A percentile compares a stretch with the other conserved stretches of the same genome.
Evolutionary conservation across 164 flowering plant species (phyloP).

Genomic region (Nymphaea colorata): DNA sequence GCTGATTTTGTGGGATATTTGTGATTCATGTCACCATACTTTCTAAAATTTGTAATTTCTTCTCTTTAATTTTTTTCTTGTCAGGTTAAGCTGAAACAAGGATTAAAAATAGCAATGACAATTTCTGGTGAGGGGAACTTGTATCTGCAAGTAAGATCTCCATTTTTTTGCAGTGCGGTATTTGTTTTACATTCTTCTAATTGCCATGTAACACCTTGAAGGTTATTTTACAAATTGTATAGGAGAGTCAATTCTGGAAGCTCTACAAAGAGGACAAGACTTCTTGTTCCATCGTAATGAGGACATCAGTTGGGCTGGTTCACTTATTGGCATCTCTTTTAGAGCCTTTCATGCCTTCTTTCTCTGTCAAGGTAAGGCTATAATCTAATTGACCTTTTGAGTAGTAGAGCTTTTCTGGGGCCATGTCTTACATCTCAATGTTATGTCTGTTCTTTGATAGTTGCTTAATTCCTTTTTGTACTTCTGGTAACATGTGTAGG

Average conservation of each 20-base stretch:
- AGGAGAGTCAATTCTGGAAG: constrained; percentile 94
- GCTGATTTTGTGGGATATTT: no score
- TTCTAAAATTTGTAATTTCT: background rate
- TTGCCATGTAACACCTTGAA: background rate
- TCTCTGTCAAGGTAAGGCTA: constrained; percentile 55
- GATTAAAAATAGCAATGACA: constrained; percentile 79
- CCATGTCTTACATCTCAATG: no score
- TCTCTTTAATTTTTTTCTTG: background rate
- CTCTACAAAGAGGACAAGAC: constrained; percentile 69
- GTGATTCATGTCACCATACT: background rate
- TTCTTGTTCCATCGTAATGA: constrained; percentile 71
- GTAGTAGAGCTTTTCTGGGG: no score
- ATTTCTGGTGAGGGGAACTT: constrained; percentile 90
- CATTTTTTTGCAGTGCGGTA: background rate
- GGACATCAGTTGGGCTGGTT: constrained; percentile 72
- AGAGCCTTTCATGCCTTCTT: constrained; percentile 97
- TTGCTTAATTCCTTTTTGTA: background rate
- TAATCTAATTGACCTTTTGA: no score
- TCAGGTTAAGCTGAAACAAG: constrained; percentile 92
- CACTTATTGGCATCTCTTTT: constrained; percentile 74
- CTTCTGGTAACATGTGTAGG: constrained; percentile 25
- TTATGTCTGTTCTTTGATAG: background rate
- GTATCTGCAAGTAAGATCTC: constrained; percentile 67
- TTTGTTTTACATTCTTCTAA: background rate
- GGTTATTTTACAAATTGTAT: constrained; percentile 1